phyloP scores from a whole-genome alignment of 495 filamentous ascomycete species.

The Daldinia childiae region DNA sequence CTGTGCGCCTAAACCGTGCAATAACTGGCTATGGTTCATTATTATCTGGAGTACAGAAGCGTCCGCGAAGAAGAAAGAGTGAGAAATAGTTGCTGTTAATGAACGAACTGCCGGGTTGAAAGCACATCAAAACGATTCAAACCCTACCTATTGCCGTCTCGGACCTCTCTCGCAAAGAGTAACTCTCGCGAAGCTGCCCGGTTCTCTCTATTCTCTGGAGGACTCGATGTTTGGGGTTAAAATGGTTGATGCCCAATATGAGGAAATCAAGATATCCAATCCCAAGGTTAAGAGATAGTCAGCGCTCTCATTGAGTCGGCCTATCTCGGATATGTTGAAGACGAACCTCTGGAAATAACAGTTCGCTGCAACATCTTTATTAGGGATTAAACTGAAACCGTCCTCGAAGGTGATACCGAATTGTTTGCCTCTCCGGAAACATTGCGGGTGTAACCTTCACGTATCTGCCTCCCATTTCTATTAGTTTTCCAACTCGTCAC shows the following conservation, averaged over 20 bases:
- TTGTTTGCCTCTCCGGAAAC: not conserved
- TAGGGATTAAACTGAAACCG: not conserved
- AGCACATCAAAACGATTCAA: conserved; percentile 1
- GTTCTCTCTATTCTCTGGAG: not conserved
- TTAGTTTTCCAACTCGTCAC: not conserved
- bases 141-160: conserved; percentile 7
- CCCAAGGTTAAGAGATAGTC: not conserved
- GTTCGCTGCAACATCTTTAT: conserved; percentile 2
- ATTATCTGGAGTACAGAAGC: conserved; percentile 6
- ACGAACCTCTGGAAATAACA: conserved; percentile 3
- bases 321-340: not conserved
- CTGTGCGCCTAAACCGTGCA: conserved; percentile 21
- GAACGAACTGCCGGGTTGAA: conserved; percentile 23
- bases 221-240: not conserved
- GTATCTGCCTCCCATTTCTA: not conserved
- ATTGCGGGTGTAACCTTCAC: not conserved
- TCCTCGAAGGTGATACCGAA: not conserved
- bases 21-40: conserved; percentile 6
- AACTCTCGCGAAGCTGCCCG: conserved; percentile 8
- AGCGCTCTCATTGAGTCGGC: not conserved
- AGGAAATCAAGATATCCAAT: conserved; percentile 15
- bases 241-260: conserved; percentile 33
- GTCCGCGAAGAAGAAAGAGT: conserved; percentile 1
- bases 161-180: not conserved
- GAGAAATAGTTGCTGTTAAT: not conserved